Evolutionary conservation across 2,329 filamentous ascomycete species (phyloP), one percentile per base, ranked within the genome.

Genomic region (Stachybotrys chartarum): DNA sequence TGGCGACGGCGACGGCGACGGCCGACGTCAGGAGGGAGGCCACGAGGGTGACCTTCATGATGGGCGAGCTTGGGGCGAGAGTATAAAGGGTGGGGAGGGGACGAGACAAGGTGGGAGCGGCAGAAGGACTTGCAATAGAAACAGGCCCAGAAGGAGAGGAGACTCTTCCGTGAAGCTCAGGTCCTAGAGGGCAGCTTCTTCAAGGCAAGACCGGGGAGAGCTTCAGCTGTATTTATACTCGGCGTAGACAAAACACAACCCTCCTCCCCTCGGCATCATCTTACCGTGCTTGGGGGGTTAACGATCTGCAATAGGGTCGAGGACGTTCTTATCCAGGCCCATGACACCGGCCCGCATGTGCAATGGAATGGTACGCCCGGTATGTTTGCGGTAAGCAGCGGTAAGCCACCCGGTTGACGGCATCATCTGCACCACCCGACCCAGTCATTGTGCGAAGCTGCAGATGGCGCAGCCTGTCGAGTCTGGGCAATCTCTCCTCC

Each of bases 21-120:
- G 63, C 53, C 0, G 61, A 56, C 39, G 61, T 52, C 14, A 52
- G 47, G 31, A 62, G 18, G 35, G 35, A 42, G 10, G 35, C 14
- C 3, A 47, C 45, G 45, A 76, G 76, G 14, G 77, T 77, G 5
- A 70, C 75, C 66, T 82, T 82, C 71, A 78, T 78, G 56, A 80
- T 70, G 50, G 74, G 66, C 5, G 68, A 68, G 1, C 70, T 42
- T 10, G 35, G 10, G 35, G 10, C 5, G 35, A 42, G 8, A 14
- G 14, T n/a, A 10, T 5, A 6, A 14, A 42, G 8, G 35, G 14
- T 42, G 10, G 14, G 14, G 35, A 42, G 5, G 35, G 35, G 24
- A 4, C 24, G 24, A 24, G 24, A 24, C 24, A 24, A 24, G 24
- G 24, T 24, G 24, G 24, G 24, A 24, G 24, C 24, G 24, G 24